Conservation (phyloP, 495 filamentous ascomycete genomes). For the Monascus purpureus region DNA sequence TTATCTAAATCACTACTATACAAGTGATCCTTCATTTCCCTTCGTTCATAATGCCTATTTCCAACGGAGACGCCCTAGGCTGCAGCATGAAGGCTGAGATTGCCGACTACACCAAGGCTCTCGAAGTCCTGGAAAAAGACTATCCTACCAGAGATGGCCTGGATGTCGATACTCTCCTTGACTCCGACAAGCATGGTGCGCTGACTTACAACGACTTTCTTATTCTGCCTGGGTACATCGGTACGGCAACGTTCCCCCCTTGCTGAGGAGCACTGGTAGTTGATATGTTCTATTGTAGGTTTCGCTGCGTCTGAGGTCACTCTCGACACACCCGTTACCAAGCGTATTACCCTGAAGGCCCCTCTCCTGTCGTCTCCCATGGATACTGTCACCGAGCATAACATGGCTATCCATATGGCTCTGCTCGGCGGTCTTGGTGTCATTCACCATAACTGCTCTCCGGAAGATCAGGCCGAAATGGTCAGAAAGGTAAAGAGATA, state of each 20-base stretch:
- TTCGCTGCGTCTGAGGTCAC: constrained; percentile 84
- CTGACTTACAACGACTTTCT: constrained; percentile 77
- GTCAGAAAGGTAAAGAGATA: constrained; percentile 97
- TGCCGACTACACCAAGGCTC: constrained; percentile 49
- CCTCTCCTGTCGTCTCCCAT: constrained; percentile 95
- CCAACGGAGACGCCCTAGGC: constrained; percentile 44
- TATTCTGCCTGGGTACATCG: constrained; percentile 51
- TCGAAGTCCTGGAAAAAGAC: constrained; percentile 60
- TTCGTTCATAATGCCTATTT: constrained; percentile 48
- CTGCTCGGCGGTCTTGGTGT: constrained; percentile 91
- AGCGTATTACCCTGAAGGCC: constrained; percentile 84
- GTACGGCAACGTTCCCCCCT: constrained; percentile 23
- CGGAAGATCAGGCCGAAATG: constrained; percentile 95
- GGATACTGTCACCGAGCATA: constrained; percentile 98
- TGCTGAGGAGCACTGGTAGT: constrained; percentile 4
- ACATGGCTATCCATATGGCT: constrained; percentile 99
- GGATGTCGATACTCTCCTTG: constrained; percentile 64
- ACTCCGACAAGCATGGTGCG: constrained; percentile 77
- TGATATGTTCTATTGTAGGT: constrained; percentile 46
- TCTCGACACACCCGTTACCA: constrained; percentile 85
- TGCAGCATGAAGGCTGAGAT: constrained; percentile 32
- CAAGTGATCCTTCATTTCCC: constrained; percentile 4
- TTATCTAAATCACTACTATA: constrained; percentile 1
- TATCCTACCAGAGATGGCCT: constrained; percentile 73
- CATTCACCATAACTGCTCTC: constrained; percentile 97